phyloP scores from a whole-genome alignment of 2,329 filamentous ascomycete genomes.

The Berkeleyomyces basicola region DNA sequence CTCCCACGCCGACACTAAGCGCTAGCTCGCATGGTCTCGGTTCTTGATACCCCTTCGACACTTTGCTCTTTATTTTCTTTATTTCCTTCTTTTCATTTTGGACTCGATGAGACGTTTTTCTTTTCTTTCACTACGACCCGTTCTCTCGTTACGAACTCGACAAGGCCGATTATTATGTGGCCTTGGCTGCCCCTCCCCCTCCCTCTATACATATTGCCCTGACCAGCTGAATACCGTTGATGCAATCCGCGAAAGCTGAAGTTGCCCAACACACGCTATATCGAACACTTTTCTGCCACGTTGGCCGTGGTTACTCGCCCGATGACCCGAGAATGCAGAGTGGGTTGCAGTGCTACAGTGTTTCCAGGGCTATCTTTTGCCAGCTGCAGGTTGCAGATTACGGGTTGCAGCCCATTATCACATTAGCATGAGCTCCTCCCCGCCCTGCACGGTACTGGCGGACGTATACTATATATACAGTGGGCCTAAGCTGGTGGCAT shows the following conservation, averaged over 20 bases:
- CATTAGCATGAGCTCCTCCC: neutral
- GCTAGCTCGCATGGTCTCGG: neutral
- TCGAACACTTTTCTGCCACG: conserved; percentile 3
- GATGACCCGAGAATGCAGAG: neutral
- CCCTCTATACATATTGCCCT: neutral
- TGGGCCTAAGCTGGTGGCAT: neutral
- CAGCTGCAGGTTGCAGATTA: neutral
- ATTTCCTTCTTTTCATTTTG: neutral
- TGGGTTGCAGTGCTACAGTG: neutral
- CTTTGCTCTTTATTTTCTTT: neutral
- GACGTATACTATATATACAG: neutral
- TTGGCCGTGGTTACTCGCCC: neutral
- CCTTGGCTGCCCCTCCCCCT: neutral
- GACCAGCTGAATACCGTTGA: neutral
- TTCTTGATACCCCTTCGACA: neutral
- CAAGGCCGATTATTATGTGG: neutral
- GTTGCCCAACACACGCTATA: neutral
- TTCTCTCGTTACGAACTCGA: neutral
- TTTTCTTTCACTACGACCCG: neutral
- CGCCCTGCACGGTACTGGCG: neutral
- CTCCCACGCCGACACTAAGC: neutral
- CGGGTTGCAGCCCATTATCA: neutral
- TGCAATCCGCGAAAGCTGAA: neutral
- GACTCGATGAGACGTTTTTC: neutral
- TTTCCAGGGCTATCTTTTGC: neutral